A percentile compares a stretch with the other conserved stretches of the same genome.
Evolutionary conservation across 83 land plant genomes (phyloP).

Genomic region (Diphasiastrum complanatum): DNA sequence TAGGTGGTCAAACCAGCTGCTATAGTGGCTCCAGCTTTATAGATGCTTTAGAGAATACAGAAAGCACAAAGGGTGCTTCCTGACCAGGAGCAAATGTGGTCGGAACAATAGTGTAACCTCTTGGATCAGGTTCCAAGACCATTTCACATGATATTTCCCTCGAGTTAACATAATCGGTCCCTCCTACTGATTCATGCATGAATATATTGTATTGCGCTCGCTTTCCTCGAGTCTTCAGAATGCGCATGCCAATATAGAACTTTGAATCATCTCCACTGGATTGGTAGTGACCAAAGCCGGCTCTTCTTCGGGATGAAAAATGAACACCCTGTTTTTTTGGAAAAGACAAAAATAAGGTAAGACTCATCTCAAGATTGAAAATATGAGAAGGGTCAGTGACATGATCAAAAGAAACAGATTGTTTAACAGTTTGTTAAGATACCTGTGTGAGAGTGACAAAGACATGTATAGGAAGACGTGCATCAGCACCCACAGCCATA

Average conservation of each 20-base stretch:
- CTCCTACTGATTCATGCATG: constrained; percentile 91
- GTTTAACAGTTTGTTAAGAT: constrained; percentile 1
- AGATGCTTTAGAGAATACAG: constrained; percentile 95
- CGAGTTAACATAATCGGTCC: constrained; percentile 96
- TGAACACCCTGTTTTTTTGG: constrained; percentile 58
- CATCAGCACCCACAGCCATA: constrained; percentile 81
- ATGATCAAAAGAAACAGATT: not conserved
- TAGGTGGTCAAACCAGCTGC: too few relatives aligned
- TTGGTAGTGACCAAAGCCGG: constrained; percentile 81
- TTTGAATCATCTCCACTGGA: constrained; percentile 77
- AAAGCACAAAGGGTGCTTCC: constrained; percentile 95
- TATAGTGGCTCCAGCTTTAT: constrained; percentile 76
- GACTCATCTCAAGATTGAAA: too few relatives aligned
- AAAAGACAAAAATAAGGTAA: constrained; percentile 1
- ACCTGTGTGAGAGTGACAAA: constrained; percentile 99
- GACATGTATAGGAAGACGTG: constrained; percentile 82
- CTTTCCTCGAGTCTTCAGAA: constrained; percentile 86
- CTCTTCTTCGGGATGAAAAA: constrained; percentile 60
- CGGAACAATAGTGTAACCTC: constrained; percentile 98
- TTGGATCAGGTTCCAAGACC: constrained; percentile 97
- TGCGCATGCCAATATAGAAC: constrained; percentile 95
- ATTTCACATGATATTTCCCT: constrained; percentile 96
- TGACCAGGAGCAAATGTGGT: constrained; percentile 90
- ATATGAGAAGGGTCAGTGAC: too few relatives aligned
- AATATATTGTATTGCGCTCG: constrained; percentile 89